Evolutionary conservation across 495 filamentous ascomycete species (phyloP).

Genomic region (Astrothelium subdiscretum): DNA sequence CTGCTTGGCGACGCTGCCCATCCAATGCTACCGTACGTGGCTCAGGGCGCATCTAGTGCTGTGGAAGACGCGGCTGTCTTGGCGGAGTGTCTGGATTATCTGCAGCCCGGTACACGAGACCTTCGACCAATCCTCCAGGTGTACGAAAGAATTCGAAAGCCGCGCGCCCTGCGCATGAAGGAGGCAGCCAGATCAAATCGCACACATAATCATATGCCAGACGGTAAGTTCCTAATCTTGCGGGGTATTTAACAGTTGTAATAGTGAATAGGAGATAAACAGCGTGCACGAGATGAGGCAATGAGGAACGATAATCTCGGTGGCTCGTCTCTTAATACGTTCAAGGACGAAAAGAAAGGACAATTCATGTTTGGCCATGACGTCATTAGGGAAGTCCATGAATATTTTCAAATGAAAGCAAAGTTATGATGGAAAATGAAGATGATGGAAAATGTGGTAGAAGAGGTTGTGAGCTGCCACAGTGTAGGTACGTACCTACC

Average conservation of each 20-base stretch:
- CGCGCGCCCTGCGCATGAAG: background rate
- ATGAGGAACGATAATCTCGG: background rate
- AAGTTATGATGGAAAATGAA: background rate
- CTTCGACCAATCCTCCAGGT: background rate
- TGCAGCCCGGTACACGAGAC: background rate
- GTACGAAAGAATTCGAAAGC: background rate
- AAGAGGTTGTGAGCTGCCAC: too few species aligned
- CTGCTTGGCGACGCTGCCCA: slow-evolving; percentile 41
- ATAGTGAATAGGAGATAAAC: background rate
- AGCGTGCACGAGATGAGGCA: background rate
- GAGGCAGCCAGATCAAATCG: background rate
- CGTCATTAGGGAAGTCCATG: background rate
- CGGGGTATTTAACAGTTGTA: background rate
- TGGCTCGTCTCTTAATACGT: background rate
- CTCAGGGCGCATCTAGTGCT: slow-evolving; percentile 11
- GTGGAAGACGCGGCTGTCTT: slow-evolving; percentile 15
- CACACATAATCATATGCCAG: background rate
- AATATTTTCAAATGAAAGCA: background rate
- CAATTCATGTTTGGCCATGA: background rate
- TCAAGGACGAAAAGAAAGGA: background rate
- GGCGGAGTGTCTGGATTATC: background rate
- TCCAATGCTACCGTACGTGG: slow-evolving; percentile 19
- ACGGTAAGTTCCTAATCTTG: background rate
- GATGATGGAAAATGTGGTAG: background rate
- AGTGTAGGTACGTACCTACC: too few species aligned